Percentiles rank a stretch among this genome's conserved stretches.
Evolutionary conservation across 2,329 filamentous ascomycete species (phyloP).

Genomic region (Alternaria ethzedia): DNA sequence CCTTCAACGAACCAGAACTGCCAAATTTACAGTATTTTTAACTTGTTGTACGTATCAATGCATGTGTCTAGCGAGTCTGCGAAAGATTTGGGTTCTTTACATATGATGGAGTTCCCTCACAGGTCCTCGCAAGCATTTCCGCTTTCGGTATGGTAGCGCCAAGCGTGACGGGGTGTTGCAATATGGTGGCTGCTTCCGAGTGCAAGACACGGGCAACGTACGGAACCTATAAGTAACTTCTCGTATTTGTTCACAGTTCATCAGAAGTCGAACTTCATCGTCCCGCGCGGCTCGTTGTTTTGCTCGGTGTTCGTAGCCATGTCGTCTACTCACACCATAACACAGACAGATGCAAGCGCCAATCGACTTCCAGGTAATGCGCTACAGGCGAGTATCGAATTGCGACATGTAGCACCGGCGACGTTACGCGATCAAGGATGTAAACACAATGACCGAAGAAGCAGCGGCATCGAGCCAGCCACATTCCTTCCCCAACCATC

Average conservation of each 20-base stretch:
- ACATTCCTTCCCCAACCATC: conserved; percentile 53
- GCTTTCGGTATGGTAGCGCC: background rate
- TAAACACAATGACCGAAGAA: background rate
- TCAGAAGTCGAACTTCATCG: background rate
- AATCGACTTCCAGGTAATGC: background rate
- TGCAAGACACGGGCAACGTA: background rate
- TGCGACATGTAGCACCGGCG: background rate
- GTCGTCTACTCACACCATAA: conserved; percentile 17
- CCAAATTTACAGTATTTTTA: background rate
- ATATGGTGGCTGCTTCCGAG: background rate
- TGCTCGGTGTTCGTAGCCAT: background rate
- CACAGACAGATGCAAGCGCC: background rate
- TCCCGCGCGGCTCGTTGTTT: background rate
- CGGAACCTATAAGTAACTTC: background rate
- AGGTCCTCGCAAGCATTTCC: background rate
- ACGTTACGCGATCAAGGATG: background rate
- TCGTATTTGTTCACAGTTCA: background rate
- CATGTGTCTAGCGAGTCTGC: background rate
- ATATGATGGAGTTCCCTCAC: background rate
- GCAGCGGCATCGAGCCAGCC: conserved; percentile 24
- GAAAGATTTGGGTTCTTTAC: background rate
- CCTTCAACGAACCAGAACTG: background rate
- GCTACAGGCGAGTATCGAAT: background rate
- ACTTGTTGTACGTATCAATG: background rate
- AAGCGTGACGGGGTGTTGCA: background rate